Conservation (phyloP, 805 yeast species). For the Starmerella cellae region DNA sequence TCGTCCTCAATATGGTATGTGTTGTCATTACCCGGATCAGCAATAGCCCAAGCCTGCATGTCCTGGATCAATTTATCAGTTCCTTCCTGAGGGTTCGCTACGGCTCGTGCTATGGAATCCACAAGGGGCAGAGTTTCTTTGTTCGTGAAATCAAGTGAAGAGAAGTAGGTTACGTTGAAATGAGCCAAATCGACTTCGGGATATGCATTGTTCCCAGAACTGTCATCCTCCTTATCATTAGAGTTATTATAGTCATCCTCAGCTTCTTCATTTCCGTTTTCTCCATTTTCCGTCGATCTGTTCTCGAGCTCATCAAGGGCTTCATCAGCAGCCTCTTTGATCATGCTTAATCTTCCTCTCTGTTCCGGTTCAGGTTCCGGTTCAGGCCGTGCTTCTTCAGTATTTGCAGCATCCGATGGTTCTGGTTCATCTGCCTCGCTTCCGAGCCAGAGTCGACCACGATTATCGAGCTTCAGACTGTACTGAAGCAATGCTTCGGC, state of each 20-base stretch:
- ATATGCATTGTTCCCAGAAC: neutral
- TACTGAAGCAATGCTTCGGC: conserved; percentile 36
- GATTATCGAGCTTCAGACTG: conserved; percentile 34
- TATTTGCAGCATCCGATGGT: conserved; percentile 28
- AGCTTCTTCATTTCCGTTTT: neutral
- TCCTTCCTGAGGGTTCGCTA: conserved; percentile 16
- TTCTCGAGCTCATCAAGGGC: neutral
- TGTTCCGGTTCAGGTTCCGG: neutral
- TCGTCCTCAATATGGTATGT: conserved; percentile 2
- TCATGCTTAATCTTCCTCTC: no score
- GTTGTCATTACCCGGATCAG: conserved; percentile 11
- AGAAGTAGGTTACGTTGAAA: conserved; percentile 18
- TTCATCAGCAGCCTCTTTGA: neutral
- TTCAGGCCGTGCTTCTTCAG: neutral
- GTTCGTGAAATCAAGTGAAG: conserved; percentile 19
- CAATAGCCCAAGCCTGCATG: conserved; percentile 17
- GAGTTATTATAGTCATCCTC: neutral
- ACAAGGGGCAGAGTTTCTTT: conserved; percentile 12
- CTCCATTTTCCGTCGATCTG: neutral
- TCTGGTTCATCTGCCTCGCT: conserved; percentile 45
- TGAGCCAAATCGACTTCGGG: conserved; percentile 8
- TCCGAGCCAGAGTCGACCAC: conserved; percentile 52
- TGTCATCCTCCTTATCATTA: neutral
- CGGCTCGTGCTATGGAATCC: conserved; percentile 10
- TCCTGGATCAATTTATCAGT: conserved; percentile 13